Conservation (phyloP, 768 basidiomycete genomes). For the Trametes sanguinea region DNA sequence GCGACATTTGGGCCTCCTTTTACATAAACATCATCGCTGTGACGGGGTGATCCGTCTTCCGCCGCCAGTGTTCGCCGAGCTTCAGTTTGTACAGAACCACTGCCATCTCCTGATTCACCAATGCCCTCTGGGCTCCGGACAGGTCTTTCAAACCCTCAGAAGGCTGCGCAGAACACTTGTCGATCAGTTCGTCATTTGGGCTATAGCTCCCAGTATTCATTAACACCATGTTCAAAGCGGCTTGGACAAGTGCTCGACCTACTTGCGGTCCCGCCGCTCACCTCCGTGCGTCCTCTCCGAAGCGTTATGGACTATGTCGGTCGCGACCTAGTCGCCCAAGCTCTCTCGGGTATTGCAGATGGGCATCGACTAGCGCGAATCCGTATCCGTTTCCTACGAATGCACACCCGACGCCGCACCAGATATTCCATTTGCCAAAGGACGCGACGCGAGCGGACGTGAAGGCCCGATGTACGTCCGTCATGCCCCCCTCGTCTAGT, state of each 20-base stretch:
- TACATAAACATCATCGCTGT: too few relatives aligned
- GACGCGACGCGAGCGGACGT: slow-evolving; percentile 38
- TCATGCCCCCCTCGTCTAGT: slow-evolving; percentile 16
- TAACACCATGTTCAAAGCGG: not conserved
- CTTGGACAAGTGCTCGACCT: not conserved
- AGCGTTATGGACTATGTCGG: not conserved
- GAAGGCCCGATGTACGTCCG: slow-evolving; percentile 40
- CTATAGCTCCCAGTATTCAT: not conserved
- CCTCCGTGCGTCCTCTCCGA: not conserved
- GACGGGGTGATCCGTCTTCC: too few relatives aligned
- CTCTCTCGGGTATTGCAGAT: not conserved
- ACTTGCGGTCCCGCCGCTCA: not conserved
- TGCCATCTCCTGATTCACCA: too few relatives aligned
- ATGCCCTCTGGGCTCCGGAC: too few relatives aligned
- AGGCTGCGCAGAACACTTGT: too few relatives aligned
- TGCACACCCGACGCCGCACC: slow-evolving; percentile 39
- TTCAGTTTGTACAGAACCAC: too few relatives aligned
- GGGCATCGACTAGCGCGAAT: slow-evolving; percentile 30
- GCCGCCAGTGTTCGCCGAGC: too few relatives aligned
- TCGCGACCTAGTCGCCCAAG: not conserved
- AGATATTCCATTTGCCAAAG: slow-evolving; percentile 43
- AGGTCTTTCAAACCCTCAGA: too few relatives aligned
- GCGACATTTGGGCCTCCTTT: slow-evolving; percentile 1
- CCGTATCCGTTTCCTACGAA: slow-evolving; percentile 38
- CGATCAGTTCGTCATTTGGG: not conserved